Evolutionary conservation across 2,329 filamentous ascomycete genomes (phyloP).

Genomic region (Ophiostoma perfectum): DNA sequence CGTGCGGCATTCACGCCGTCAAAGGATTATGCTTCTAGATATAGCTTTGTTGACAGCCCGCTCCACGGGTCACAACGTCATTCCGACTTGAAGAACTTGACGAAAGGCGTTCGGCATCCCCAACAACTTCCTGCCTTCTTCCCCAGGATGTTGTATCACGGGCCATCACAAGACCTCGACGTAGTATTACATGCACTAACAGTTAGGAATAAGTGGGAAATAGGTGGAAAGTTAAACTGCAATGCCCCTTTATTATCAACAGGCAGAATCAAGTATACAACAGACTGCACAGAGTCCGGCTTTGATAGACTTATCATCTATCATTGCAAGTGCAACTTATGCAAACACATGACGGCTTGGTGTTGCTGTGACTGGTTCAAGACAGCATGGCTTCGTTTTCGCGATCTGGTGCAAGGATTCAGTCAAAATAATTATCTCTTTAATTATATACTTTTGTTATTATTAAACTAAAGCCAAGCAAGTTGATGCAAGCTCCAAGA

Average conservation of each 20-base stretch:
- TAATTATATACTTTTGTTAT: too few relatives aligned
- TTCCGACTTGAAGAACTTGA: neutral
- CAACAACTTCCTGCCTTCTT: conserved; percentile 1
- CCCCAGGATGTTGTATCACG: neutral
- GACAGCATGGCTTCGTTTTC: neutral
- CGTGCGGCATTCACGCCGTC: neutral
- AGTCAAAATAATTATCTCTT: neutral
- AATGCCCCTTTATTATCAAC: neutral
- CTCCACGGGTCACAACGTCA: neutral
- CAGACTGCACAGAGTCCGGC: neutral
- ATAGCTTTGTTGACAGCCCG: neutral
- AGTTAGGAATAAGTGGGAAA: neutral
- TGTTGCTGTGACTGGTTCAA: neutral
- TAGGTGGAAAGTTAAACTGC: neutral
- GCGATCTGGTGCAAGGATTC: neutral
- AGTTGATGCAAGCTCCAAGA: neutral
- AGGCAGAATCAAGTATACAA: neutral
- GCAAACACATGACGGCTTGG: too few relatives aligned
- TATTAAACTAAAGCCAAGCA: too few relatives aligned
- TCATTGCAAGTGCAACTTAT: too few relatives aligned
- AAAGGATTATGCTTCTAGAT: neutral
- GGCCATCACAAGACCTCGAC: neutral
- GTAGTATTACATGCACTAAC: neutral
- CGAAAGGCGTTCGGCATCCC: neutral
- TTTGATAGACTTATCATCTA: too few relatives aligned